Evolutionary conservation across 768 basidiomycete species (phyloP), one percentile per base, ranked within the genome.

Genomic region (Tephrocybe rancida): DNA sequence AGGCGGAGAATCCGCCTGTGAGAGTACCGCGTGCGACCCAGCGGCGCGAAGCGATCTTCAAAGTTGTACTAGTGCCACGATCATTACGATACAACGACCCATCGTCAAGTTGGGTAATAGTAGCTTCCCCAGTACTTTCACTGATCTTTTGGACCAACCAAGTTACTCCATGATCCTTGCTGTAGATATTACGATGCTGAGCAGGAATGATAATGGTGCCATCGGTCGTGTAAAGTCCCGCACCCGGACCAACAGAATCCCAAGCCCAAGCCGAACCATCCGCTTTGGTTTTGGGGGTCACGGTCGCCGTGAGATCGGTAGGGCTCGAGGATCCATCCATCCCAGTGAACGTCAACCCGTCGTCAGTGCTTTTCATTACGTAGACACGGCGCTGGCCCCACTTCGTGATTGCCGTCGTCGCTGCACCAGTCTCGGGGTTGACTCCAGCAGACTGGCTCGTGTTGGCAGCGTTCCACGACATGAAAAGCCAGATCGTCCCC

Each of bases 291-390:
- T 47, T 47, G 21, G 45, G 45, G n/a, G 29, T 32, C 29, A 47
- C 30, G 18, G 45, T 47, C 45, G 16, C 27, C 1, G 27, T 47
- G 27, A 47, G 30, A 22, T 47, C 45, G 30, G 29, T 47, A 35
- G 45, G 45, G 14, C 25, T 30, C 6, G 45, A 32, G 7, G 45
- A 32, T 13, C 45, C 45, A 21, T 47, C 45, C 45, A 47, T 47
- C 16, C 45, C 45, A 3, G 45, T 47, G 30, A 47, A 47, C 3
- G 45, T 47, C 29, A 32, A 29, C 29, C 46, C 30, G 21, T 48
- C 30, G 22, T 48, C 46, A 16, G 16, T 24, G n/a, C 46, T 48
- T 22, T 48, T 48, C 46, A 48, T 48, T 9, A 48, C 46, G 24
- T 48, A 48, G 16, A 34, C 30, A 14, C 32, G 29, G 5, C 30